These are phyloP conservation scores for Metschnikowia cubensis DNA, from an alignment of 805 yeast species.

Conservation along the genomic window DNA sequence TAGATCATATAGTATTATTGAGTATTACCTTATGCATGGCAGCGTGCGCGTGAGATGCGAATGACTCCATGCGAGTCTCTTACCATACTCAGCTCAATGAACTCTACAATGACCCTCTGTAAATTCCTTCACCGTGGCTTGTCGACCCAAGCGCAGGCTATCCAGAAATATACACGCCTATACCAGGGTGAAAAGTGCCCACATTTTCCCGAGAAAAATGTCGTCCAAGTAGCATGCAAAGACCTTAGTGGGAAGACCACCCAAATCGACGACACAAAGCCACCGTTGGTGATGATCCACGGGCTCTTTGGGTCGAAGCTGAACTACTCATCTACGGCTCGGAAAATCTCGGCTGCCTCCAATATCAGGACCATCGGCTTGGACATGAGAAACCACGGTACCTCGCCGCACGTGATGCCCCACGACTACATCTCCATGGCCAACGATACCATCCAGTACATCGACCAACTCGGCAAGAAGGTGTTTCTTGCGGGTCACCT, in stretches of 20 bases:
- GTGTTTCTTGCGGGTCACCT: slow-evolving; percentile 47
- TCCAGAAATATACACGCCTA: background rate
- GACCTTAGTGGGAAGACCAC: slow-evolving; percentile 8
- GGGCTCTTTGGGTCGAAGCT: slow-evolving; percentile 52
- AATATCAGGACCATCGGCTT: slow-evolving; percentile 36
- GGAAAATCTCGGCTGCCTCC: slow-evolving; percentile 27
- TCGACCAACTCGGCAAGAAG: slow-evolving; percentile 20
- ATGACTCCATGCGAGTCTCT: background rate
- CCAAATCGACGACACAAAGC: slow-evolving; percentile 6
- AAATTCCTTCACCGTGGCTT: background rate
- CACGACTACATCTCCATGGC: slow-evolving; percentile 43
- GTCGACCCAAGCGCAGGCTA: background rate
- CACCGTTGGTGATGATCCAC: slow-evolving; percentile 47
- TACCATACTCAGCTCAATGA: background rate
- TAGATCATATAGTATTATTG: background rate
- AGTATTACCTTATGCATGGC: background rate
- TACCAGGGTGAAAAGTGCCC: background rate
- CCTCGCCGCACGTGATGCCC: slow-evolving; percentile 42
- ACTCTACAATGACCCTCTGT: background rate
- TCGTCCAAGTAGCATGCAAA: slow-evolving; percentile 6
- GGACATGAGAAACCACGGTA: slow-evolving; percentile 58
- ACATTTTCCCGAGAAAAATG: slow-evolving; percentile 3
- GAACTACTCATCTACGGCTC: slow-evolving; percentile 40
- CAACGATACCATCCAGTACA: slow-evolving; percentile 37
- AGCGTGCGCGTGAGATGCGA: background rate